Evolutionary conservation across 768 basidiomycete species (phyloP), one percentile per base, ranked within the genome.

Genomic region (Peribolospora baueri): DNA sequence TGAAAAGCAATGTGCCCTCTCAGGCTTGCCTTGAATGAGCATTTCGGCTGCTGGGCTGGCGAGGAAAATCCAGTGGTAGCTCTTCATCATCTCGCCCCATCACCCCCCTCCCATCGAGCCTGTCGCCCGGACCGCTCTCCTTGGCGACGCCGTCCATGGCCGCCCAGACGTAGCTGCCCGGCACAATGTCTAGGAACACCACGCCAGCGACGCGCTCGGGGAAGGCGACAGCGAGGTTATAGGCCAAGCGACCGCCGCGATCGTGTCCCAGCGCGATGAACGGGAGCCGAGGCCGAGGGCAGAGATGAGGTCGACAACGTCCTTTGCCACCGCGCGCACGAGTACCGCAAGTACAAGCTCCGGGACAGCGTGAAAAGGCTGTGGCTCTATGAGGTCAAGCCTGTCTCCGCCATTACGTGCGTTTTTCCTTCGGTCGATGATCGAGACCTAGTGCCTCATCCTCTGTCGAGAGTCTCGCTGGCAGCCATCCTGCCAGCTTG

Each of bases 181-280:
- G 60, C 7, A 61, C 60, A 39, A 61, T 61, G 43, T 61, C 60
- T 9, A 61, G 58, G 13, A 61, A 41, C 13, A 45, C 60, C 6
- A 54, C 10, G 9, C 60, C 60, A 14, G 49, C 46, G 14, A 61
- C 60, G 11, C 59, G 60, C n/a, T 57, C 51, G 4, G 60, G 60
- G 46, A 52, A 58, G 38, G 57, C 57, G 42, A 61, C 51, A 5
- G 60, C 60, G 45, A 61, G 49, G 3, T 57, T 49, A 50, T 61
- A 61, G 2, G 60, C 58, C 41, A 61, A 38, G 40, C 58, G 58
- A 36, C 51, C 60, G 8, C 60, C 60, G 51, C 60, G 60, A 45
- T 61, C 60, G 48, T 61, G 60, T 7, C 60, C 60, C 45, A 55
- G 60, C 3, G 57, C 49, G 46, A 61, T 60, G 36, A 61, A 11